These are phyloP conservation scores for Metschnikowia lochheadii DNA, from an alignment of 805 yeast species.

Conservation along the genomic window DNA sequence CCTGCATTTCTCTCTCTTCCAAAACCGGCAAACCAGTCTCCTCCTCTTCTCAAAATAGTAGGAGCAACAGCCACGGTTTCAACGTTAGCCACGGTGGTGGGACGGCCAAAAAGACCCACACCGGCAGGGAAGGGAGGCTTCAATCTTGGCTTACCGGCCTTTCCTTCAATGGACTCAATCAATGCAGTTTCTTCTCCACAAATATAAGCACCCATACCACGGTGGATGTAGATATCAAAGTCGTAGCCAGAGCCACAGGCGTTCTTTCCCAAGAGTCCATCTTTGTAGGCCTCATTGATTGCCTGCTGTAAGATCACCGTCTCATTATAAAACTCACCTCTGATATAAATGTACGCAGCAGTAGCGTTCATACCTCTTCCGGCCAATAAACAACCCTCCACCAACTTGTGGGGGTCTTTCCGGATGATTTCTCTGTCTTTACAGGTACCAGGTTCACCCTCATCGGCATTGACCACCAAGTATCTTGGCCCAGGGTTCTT, in stretches of 20 bases:
- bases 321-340: slow-evolving; percentile 89
- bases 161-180: slow-evolving; percentile 86
- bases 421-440: slow-evolving; percentile 88
- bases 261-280: slow-evolving; percentile 75
- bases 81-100: slow-evolving; percentile 86
- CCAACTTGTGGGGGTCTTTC: slow-evolving; percentile 87
- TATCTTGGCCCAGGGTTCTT: slow-evolving; percentile 86
- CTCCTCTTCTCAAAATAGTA: slow-evolving; percentile 84
- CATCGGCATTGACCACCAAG: slow-evolving; percentile 87
- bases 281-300: slow-evolving; percentile 81
- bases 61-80: slow-evolving; percentile 91
- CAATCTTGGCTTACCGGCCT: slow-evolving; percentile 89
- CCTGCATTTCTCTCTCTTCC: slow-evolving; percentile 86
- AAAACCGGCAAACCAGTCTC: slow-evolving; percentile 78
- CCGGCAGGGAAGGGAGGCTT: slow-evolving; percentile 97
- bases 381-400: slow-evolving; percentile 86
- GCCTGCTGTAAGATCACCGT: slow-evolving; percentile 71
- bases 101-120: slow-evolving; percentile 87
- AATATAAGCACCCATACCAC: slow-evolving; percentile 92
- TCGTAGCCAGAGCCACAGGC: slow-evolving; percentile 86
- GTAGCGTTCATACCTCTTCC: slow-evolving; percentile 93
- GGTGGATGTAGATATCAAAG: slow-evolving; percentile 78
- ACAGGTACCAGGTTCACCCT: slow-evolving; percentile 94
- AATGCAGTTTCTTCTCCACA: slow-evolving; percentile 93
- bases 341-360: slow-evolving; percentile 85